These are phyloP conservation scores for Tremella yokohamensis DNA, from an alignment of 768 basidiomycete genomes.

Conservation along the genomic window DNA sequence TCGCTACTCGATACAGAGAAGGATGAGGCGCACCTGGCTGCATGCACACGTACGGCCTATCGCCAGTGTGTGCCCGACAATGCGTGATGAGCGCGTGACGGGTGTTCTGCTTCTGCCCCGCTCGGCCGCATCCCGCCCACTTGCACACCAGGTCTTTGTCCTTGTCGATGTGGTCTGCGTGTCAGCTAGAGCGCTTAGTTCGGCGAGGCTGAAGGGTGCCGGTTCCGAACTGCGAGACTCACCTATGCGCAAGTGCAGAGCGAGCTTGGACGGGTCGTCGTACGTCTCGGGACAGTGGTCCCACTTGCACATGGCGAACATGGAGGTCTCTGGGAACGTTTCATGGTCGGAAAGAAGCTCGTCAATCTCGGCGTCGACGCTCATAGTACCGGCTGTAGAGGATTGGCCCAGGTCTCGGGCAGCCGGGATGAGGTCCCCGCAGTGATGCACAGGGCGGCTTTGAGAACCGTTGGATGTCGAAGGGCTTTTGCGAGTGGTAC, in stretches of 20 bases:
- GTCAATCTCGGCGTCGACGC: slow-evolving; percentile 32
- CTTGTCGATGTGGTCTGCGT: slow-evolving; percentile 71
- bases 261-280: slow-evolving; percentile 67
- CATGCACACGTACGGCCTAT: slow-evolving; percentile 83
- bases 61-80: slow-evolving; percentile 86
- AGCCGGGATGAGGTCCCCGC: too few species aligned
- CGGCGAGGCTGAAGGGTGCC: too few species aligned
- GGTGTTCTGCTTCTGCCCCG: slow-evolving; percentile 78
- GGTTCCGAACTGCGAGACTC: slow-evolving; percentile 37
- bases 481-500: too few species aligned
- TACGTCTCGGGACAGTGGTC: slow-evolving; percentile 73
- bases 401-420: too few species aligned
- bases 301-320: slow-evolving; percentile 63
- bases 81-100: slow-evolving; percentile 88
- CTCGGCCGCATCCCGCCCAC: slow-evolving; percentile 76
- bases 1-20: background rate
- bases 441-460: too few species aligned
- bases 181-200: background rate
- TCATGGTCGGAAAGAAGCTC: slow-evolving; percentile 16
- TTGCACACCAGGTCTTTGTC: slow-evolving; percentile 76
- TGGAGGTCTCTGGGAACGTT: background rate
- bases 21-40: slow-evolving; percentile 62
- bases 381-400: slow-evolving; percentile 1
- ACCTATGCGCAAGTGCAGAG: slow-evolving; percentile 81
- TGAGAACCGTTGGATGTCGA: too few species aligned